Evolutionary conservation across 225 moss, liverwort and hornwort genomes (phyloP).

Genomic region (Antitrichia curtipendula): DNA sequence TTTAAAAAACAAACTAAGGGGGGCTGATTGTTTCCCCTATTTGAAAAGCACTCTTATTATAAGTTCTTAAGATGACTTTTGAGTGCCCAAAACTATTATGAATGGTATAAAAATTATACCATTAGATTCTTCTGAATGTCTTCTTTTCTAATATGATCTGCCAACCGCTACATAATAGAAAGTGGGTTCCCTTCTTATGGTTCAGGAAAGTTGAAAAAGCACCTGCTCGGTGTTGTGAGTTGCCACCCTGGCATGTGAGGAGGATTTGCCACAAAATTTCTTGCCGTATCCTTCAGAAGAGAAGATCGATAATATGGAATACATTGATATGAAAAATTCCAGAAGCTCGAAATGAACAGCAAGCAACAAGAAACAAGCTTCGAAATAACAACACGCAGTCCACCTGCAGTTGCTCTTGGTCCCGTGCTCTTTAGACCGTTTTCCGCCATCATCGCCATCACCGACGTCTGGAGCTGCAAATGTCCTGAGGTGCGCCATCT

Average conservation of each 20-base stretch:
- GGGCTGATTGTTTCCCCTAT: no score
- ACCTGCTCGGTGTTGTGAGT: background rate
- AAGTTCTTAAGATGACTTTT: background rate
- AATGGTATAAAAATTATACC: background rate
- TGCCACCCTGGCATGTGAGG: background rate
- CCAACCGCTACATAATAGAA: background rate
- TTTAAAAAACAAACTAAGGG: background rate
- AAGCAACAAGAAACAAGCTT: background rate
- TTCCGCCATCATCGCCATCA: background rate
- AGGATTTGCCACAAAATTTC: background rate
- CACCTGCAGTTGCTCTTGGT: background rate
- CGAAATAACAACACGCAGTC: background rate
- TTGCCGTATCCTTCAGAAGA: background rate
- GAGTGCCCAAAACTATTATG: background rate
- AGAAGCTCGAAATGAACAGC: background rate
- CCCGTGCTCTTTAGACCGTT: background rate
- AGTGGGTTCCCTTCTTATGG: background rate
- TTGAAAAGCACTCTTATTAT: no score
- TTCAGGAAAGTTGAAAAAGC: background rate
- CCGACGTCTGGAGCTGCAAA: background rate
- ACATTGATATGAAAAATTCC: background rate
- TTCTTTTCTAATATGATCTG: background rate
- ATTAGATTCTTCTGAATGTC: background rate
- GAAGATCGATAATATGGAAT: background rate
- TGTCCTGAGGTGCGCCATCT: background rate